These are phyloP conservation scores for Aspergillus vadensis DNA, from an alignment of 2,329 filamentous ascomycete species.

Conservation along the genomic window DNA sequence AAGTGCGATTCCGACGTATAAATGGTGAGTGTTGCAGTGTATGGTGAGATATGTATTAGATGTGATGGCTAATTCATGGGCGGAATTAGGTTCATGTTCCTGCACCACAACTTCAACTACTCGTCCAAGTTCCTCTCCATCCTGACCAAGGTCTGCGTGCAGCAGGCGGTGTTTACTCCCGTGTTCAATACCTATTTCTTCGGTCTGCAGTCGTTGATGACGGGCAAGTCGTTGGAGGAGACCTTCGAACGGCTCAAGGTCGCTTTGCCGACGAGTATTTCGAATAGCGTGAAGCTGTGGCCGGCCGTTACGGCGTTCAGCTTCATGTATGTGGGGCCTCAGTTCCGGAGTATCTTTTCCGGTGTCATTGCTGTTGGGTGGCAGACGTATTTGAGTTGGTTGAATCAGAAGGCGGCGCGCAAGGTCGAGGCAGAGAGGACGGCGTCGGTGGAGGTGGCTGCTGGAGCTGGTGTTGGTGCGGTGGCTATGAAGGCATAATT, in stretches of 20 bases:
- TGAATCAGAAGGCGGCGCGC: constrained; percentile 73
- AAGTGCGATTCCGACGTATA: constrained; percentile 75
- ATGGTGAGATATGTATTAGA: neutral
- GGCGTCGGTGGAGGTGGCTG: constrained; percentile 14
- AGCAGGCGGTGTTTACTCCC: constrained; percentile 79
- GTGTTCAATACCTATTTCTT: constrained; percentile 84
- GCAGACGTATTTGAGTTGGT: constrained; percentile 85
- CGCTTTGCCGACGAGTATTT: constrained; percentile 74
- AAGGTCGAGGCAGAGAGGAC: constrained; percentile 48
- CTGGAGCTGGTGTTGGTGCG: constrained; percentile 14
- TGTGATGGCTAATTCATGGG: neutral
- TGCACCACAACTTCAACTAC: constrained; percentile 83
- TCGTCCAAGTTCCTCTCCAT: constrained; percentile 70
- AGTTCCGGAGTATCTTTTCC: constrained; percentile 79
- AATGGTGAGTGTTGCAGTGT: constrained; percentile 61
- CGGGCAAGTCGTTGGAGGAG: constrained; percentile 66
- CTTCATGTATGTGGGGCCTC: constrained; percentile 78
- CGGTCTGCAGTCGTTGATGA: constrained; percentile 72
- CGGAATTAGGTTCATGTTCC: constrained; percentile 69
- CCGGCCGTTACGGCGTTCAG: constrained; percentile 82
- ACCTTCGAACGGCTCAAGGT: constrained; percentile 70
- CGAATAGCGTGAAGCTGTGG: constrained; percentile 86
- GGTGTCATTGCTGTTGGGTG: constrained; percentile 81
- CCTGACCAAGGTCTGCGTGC: constrained; percentile 74
- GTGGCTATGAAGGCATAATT: constrained; percentile 19